phyloP scores from a whole-genome alignment of 352 stramenopile species.

The Phytopythium chamaehyphon region DNA sequence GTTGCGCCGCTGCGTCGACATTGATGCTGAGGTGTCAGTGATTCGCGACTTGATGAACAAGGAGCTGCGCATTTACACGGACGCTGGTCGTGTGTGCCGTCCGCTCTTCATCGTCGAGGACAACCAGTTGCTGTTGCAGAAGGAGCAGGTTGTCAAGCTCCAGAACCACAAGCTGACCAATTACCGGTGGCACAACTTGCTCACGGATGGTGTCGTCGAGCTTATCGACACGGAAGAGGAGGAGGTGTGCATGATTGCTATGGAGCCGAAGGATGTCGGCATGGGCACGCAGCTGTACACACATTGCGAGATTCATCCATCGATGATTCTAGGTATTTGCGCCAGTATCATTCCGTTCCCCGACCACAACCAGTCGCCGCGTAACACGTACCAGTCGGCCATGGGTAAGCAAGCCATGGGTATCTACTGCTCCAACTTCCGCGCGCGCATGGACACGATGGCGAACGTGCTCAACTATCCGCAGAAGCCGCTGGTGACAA shows the following conservation, averaged over 20 bases:
- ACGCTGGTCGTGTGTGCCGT: constrained; percentile 97
- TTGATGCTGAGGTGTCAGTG: constrained; percentile 98
- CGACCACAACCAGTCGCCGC: constrained; percentile 99
- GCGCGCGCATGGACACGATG: constrained; percentile 99
- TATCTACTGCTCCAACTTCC: constrained; percentile 99
- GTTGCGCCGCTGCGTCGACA: constrained; percentile 95
- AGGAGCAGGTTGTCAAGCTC: constrained; percentile 97
- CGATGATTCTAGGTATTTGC: constrained; percentile 99
- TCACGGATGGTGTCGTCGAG: constrained; percentile 95
- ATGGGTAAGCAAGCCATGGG: constrained; percentile 99
- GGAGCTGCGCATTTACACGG: constrained; percentile 99
- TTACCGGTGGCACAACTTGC: constrained; percentile 84
- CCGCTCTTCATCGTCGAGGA: constrained; percentile 99
- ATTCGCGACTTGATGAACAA: constrained; percentile 98
- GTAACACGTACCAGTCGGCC: constrained; percentile 99
- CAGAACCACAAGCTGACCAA: constrained; percentile 89
- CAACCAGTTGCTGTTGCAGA: constrained; percentile 95
- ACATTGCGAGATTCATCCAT: constrained; percentile 99
- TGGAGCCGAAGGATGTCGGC: constrained; percentile 94
- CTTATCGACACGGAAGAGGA: constrained; percentile 99
- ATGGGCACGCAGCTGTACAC: constrained; percentile 95
- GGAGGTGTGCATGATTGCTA: constrained; percentile 99
- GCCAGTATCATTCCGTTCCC: constrained; percentile 99
- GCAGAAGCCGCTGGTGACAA: constrained; percentile 99
- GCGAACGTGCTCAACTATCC: constrained; percentile 99